Evolutionary conservation across 805 yeast species (phyloP).

Genomic region (Suhomyces pyralidae): DNA sequence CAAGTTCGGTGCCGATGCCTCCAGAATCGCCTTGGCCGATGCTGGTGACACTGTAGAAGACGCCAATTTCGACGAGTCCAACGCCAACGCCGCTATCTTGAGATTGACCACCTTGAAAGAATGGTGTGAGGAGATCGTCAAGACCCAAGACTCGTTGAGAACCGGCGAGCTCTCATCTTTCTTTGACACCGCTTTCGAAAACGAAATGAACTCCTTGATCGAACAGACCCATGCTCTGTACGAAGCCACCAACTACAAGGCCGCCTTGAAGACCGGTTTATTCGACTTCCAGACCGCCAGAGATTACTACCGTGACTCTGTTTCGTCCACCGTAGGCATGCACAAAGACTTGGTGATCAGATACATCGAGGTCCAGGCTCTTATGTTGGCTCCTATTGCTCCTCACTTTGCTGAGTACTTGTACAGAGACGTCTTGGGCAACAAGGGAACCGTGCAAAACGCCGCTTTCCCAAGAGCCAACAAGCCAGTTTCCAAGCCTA

Average conservation of each 20-base stretch:
- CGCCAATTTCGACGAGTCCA: slow-evolving; percentile 95
- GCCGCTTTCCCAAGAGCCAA: slow-evolving; percentile 79
- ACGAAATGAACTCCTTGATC: slow-evolving; percentile 84
- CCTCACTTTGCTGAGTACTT: slow-evolving; percentile 94
- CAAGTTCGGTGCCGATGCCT: slow-evolving; percentile 96
- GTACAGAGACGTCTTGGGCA: slow-evolving; percentile 76
- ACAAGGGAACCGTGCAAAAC: slow-evolving; percentile 63
- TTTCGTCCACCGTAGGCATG: slow-evolving; percentile 57
- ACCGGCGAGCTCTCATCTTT: slow-evolving; percentile 52
- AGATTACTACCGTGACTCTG: slow-evolving; percentile 90
- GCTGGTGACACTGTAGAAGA: slow-evolving; percentile 98
- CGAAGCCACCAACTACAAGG: slow-evolving; percentile 72
- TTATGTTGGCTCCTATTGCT: slow-evolving; percentile 86
- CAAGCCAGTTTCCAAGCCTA: slow-evolving; percentile 58
- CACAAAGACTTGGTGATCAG: slow-evolving; percentile 76
- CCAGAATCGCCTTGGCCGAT: slow-evolving; percentile 96
- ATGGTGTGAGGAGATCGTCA: slow-evolving; percentile 83
- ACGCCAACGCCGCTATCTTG: slow-evolving; percentile 95
- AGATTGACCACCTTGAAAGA: slow-evolving; percentile 89
- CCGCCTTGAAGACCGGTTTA: slow-evolving; percentile 84
- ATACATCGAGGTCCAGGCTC: slow-evolving; percentile 83
- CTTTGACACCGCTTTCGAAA: slow-evolving; percentile 87
- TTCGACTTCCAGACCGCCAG: slow-evolving; percentile 94
- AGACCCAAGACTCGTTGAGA: slow-evolving; percentile 47
- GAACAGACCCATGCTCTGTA: slow-evolving; percentile 72